These are phyloP conservation scores for Macrophomina tecta DNA, from an alignment of 2,329 filamentous ascomycete genomes.

Conservation along the genomic window DNA sequence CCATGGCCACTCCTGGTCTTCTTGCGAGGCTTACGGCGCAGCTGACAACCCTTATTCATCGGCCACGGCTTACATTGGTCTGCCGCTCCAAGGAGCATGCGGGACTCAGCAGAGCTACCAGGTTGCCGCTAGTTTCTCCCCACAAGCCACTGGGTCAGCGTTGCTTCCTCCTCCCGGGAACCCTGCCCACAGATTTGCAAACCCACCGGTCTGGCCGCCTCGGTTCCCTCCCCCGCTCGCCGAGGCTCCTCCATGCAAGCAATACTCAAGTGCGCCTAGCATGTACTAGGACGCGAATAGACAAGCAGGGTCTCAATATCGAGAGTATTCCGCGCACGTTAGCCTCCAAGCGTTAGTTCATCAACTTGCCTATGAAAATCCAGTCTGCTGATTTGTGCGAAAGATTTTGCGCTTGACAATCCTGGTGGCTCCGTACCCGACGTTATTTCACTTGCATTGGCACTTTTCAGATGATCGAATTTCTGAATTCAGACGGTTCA, in stretches of 20 bases:
- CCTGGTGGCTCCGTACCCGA: background rate
- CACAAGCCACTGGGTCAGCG: background rate
- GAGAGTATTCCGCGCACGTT: background rate
- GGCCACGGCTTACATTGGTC: background rate
- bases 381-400: background rate
- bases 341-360: background rate
- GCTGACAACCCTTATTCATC: background rate
- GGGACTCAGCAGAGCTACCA: background rate
- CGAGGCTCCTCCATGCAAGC: background rate
- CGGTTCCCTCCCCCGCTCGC: background rate
- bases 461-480: background rate
- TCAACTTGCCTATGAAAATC: background rate
- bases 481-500: background rate
- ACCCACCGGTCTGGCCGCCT: conserved; percentile 1
- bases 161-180: background rate
- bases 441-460: no score
- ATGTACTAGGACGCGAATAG: background rate
- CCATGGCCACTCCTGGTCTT: conserved; percentile 5
- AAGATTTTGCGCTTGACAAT: background rate
- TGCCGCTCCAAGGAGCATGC: background rate
- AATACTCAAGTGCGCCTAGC: background rate
- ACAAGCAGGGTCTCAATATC: background rate
- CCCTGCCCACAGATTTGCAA: no score
- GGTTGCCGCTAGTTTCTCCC: background rate
- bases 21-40: conserved; percentile 2